phyloP scores from a whole-genome alignment of 768 basidiomycete genomes.

The Mycena capillaripes region DNA sequence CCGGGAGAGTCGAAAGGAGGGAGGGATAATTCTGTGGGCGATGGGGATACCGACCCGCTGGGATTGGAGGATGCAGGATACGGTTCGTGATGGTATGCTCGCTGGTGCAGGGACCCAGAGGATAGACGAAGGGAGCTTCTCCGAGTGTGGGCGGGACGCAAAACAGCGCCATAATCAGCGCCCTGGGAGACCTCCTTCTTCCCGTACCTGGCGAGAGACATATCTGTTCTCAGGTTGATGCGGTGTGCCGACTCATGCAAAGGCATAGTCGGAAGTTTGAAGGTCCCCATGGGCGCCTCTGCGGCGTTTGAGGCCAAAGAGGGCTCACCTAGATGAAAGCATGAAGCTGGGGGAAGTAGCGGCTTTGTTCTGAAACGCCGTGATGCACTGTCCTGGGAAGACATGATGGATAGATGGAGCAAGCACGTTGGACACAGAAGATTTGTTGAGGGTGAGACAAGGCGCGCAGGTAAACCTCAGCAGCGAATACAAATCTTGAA shows the following conservation, averaged over 20 bases:
- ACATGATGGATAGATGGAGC: constrained; percentile 8
- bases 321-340: constrained; percentile 4
- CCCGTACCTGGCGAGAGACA: not conserved
- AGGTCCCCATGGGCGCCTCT: constrained; percentile 8
- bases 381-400: constrained; percentile 24
- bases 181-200: constrained; percentile 4
- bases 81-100: constrained; percentile 41
- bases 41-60: constrained; percentile 17
- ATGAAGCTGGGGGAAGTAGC: constrained; percentile 23
- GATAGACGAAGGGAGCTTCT: constrained; percentile 23
- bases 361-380: constrained; percentile 23
- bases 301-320: constrained; percentile 33
- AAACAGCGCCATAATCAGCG: not conserved
- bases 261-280: constrained; percentile 21
- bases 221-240: constrained; percentile 21
- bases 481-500: too few species aligned
- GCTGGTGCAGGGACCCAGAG: constrained; percentile 22
- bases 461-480: too few species aligned
- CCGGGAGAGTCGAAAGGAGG: constrained; percentile 27
- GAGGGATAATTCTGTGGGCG: constrained; percentile 32
- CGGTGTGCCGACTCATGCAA: constrained; percentile 16
- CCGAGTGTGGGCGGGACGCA: constrained; percentile 6
- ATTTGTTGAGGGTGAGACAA: too few species aligned
- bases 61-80: constrained; percentile 27
- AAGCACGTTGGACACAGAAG: too few species aligned